A percentile compares a stretch with the other conserved stretches of the same genome.
phyloP scores from a whole-genome alignment of 257 asterid genomes.

The Cynanchum wilfordii region DNA sequence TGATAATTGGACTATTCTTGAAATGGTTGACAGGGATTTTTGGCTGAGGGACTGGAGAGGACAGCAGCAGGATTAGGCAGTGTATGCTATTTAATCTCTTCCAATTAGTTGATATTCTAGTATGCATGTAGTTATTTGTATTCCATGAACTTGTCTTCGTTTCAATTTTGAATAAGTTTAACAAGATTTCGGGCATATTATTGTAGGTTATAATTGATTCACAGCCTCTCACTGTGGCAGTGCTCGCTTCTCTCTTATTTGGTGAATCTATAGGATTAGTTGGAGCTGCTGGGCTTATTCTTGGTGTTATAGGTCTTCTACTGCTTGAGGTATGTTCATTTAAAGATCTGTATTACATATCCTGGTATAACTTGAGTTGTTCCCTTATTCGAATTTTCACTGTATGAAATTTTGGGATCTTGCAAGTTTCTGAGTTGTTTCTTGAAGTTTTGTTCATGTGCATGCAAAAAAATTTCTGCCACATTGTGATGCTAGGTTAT shows the following conservation, averaged over 20 bases:
- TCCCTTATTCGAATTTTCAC: neutral
- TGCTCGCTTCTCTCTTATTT: constrained; percentile 76
- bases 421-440: neutral
- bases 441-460: neutral
- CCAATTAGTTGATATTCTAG: constrained; percentile 1
- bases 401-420: neutral
- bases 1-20: constrained; percentile 15
- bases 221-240: constrained; percentile 92
- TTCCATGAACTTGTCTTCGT: neutral
- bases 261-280: constrained; percentile 76
- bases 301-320: constrained; percentile 79
- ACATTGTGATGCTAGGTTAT: neutral
- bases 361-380: neutral
- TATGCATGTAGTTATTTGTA: neutral
- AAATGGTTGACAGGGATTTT: constrained; percentile 74
- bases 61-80: constrained; percentile 99
- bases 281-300: constrained; percentile 83
- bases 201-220: constrained; percentile 95
- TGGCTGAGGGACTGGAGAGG: constrained; percentile 91
- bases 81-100: constrained; percentile 48
- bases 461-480: neutral
- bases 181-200: constrained; percentile 22
- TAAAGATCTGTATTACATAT: neutral
- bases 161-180: constrained; percentile 8
- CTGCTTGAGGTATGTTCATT: constrained; percentile 74